Percentiles rank a stretch among this genome's conserved stretches.
phyloP scores from a whole-genome alignment of 164 flowering plant genomes.

The Vitis labrusca region DNA sequence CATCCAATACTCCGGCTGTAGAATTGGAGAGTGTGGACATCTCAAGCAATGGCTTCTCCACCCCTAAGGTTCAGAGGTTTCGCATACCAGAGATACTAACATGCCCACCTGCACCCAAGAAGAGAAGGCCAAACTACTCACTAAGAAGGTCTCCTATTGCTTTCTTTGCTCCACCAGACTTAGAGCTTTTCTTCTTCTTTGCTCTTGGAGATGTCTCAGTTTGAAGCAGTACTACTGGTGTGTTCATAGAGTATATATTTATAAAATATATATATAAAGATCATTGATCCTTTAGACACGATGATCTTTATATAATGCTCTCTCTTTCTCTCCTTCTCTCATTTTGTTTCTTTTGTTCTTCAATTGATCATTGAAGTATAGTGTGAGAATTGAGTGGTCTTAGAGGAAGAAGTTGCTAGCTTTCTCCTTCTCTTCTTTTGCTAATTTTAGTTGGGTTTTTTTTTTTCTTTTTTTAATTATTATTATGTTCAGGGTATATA shows the following conservation, averaged over 20 bases:
- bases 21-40: constrained; percentile 4
- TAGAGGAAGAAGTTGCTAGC: constrained; percentile 14
- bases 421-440: not conserved
- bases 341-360: not conserved
- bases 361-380: not conserved
- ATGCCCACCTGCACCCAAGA: constrained; percentile 68
- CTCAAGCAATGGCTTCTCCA: constrained; percentile 29
- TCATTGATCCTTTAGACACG: constrained; percentile 5
- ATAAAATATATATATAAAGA: not conserved
- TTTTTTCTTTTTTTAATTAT: too few species aligned
- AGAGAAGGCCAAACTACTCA: constrained; percentile 29
- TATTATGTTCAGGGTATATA: too few species aligned
- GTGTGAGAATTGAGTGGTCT: constrained; percentile 4
- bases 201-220: constrained; percentile 28
- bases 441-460: too few species aligned
- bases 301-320: not conserved
- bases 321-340: not conserved
- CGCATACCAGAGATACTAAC: constrained; percentile 54
- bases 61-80: constrained; percentile 50
- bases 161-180: constrained; percentile 51
- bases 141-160: constrained; percentile 35
- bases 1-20: not conserved
- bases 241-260: not conserved
- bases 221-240: constrained; percentile 8
- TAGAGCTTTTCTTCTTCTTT: constrained; percentile 56